A percentile compares a stretch with the other conserved stretches of the same genome.
These are phyloP conservation scores for Komagataella mondaviorum DNA, from an alignment of 805 yeast genomes.

Conservation along the genomic window DNA sequence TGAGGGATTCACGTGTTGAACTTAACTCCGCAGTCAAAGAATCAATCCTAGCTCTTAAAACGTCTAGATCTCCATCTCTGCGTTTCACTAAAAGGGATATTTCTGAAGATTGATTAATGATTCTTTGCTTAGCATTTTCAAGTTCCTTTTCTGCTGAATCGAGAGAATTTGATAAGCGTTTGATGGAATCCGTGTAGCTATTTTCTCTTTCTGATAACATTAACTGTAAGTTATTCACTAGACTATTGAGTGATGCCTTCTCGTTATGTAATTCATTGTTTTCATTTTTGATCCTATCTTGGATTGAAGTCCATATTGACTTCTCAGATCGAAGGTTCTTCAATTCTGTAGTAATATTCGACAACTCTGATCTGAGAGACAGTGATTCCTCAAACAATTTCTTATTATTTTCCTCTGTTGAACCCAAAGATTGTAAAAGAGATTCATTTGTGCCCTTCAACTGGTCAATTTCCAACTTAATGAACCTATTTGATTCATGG, in stretches of 20 bases:
- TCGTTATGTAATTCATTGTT: constrained; percentile 41
- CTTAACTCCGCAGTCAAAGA: constrained; percentile 31
- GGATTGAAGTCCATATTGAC: constrained; percentile 31
- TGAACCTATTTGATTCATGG: constrained; percentile 22
- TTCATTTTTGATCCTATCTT: constrained; percentile 37
- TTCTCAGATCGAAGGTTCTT: constrained; percentile 42
- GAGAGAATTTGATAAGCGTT: constrained; percentile 33
- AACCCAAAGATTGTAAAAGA: constrained; percentile 26
- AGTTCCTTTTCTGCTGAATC: constrained; percentile 35
- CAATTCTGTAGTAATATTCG: constrained; percentile 29
- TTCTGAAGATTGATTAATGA: constrained; percentile 36
- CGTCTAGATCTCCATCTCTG: constrained; percentile 40
- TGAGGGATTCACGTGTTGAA: constrained; percentile 25
- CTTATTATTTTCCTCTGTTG: constrained; percentile 36
- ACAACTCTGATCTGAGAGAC: constrained; percentile 31
- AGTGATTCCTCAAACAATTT: constrained; percentile 40
- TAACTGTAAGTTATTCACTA: constrained; percentile 47
- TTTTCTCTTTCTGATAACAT: constrained; percentile 48
- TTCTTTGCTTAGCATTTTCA: constrained; percentile 26
- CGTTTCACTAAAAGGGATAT: constrained; percentile 35
- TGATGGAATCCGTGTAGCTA: constrained; percentile 32
- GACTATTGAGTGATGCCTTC: constrained; percentile 39
- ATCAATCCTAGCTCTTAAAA: constrained; percentile 49
- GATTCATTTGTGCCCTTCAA: constrained; percentile 22
- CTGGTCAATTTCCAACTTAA: constrained; percentile 31